These are phyloP conservation scores for Cryptococcus neoformans DNA, from an alignment of 1,284 basidiomycete species.

Conservation along the genomic window DNA sequence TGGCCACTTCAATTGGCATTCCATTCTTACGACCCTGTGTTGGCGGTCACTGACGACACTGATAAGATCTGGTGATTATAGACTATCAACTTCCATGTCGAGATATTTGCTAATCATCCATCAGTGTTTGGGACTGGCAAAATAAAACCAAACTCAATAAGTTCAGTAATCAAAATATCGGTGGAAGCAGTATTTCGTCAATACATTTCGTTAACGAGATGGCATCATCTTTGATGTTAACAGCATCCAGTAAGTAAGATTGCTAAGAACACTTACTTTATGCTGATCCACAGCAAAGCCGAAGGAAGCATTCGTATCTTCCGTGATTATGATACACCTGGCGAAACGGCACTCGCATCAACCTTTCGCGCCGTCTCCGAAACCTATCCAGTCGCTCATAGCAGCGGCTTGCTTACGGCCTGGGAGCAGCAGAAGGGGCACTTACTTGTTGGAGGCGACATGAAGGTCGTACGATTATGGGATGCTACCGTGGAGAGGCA, in stretches of 20 bases:
- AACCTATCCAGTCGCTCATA: constrained; percentile 60
- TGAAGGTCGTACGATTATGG: constrained; percentile 86
- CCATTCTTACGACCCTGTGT: constrained; percentile 87
- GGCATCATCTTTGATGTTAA: constrained; percentile 83
- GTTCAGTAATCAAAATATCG: constrained; percentile 86
- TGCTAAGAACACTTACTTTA: not conserved
- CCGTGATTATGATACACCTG: constrained; percentile 68
- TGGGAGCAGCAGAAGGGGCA: constrained; percentile 88
- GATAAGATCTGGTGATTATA: constrained; percentile 76
- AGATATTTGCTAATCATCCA: constrained; percentile 7
- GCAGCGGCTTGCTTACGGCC: constrained; percentile 78
- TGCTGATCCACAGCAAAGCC: constrained; percentile 52
- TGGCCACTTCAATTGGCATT: constrained; percentile 77
- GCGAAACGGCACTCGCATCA: constrained; percentile 75
- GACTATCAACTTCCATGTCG: not conserved
- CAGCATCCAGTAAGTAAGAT: constrained; percentile 67
- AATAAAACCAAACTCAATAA: constrained; percentile 69
- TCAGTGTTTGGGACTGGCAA: constrained; percentile 93
- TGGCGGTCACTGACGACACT: constrained; percentile 79
- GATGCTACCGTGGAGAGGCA: constrained; percentile 90
- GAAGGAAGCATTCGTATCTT: constrained; percentile 91
- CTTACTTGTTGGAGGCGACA: constrained; percentile 86
- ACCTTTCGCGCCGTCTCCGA: constrained; percentile 89
- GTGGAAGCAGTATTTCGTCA: constrained; percentile 78
- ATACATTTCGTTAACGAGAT: constrained; percentile 97